Conservation (phyloP, 192 early-diverging fungal genomes). For the Gaertneriomyces sp. region DNA sequence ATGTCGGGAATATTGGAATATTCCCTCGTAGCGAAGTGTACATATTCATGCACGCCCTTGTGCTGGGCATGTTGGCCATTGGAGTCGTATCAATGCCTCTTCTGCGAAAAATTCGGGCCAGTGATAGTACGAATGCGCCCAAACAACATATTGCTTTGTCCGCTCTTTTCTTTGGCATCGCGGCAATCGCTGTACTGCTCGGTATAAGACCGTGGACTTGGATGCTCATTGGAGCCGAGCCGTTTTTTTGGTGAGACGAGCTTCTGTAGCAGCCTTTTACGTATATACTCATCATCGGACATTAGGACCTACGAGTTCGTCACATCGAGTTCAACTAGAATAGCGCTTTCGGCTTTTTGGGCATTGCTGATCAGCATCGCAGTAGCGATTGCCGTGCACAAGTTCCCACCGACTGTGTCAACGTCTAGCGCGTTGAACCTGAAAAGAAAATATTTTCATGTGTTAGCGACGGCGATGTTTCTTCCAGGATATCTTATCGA, state of each 20-base stretch:
- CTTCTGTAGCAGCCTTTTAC: too few species aligned
- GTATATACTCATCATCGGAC: too few species aligned
- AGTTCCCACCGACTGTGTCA: slow-evolving; percentile 6
- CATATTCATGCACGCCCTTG: slow-evolving; percentile 57
- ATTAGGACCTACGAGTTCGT: slow-evolving; percentile 24
- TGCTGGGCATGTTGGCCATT: slow-evolving; percentile 69
- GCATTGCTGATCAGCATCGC: slow-evolving; percentile 37
- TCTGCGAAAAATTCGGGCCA: slow-evolving; percentile 39
- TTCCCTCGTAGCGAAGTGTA: slow-evolving; percentile 32
- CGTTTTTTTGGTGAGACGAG: slow-evolving; percentile 60
- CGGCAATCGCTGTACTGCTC: slow-evolving; percentile 48
- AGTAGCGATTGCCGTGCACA: slow-evolving; percentile 31
- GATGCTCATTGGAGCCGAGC: slow-evolving; percentile 51
- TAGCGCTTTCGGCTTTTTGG: slow-evolving; percentile 48
- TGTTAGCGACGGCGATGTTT: slow-evolving; percentile 80
- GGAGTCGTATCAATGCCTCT: slow-evolving; percentile 53
- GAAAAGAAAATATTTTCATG: slow-evolving; percentile 83
- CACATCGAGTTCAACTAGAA: slow-evolving; percentile 9
- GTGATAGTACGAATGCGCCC: slow-evolving; percentile 17
- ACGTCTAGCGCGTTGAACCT: slow-evolving; percentile 28
- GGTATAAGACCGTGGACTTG: slow-evolving; percentile 55
- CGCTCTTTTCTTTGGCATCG: slow-evolving; percentile 27
- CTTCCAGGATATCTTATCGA: slow-evolving; percentile 71
- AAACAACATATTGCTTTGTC: slow-evolving; percentile 7
- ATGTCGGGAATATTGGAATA: slow-evolving; percentile 21